Base-by-base conservation (phyloP, 1,139 yeast species). In the Taphrina populina region DNA sequence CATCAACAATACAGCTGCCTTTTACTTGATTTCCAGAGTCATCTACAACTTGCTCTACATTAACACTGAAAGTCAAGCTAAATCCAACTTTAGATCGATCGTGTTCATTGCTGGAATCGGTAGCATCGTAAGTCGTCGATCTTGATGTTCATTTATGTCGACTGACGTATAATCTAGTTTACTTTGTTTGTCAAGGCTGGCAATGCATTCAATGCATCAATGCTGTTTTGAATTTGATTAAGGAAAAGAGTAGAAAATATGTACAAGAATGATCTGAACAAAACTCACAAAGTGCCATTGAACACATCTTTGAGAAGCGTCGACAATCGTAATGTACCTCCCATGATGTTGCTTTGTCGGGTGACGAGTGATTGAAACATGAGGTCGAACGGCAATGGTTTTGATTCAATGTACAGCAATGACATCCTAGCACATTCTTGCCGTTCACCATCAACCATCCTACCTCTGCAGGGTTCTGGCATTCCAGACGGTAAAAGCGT, bases 101-200 rank as follows among this genome's bases (percentile, higher is more conserved):
- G 39, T 23, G 15, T 49, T 37, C 35, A 20, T 49, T 20, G n/a
- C 24, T 20, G 54, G 54, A n/a, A 49, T 49, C 36, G 54, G 33
- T 11, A 17, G 46, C 26, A 39, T 37, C 46, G 43, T 37, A 20
- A 2, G 43, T 37, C 20, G 6, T 17, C 17, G 2, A n/a, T n/a
- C 6, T 17, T 15, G 10, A n/a, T 8, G 2, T 7, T 7, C 13
- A 10, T 10, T 2, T 11, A 35, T 8, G 7, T 17, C 24, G 8
- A n/a, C 7, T 2, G 10, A 2, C 6, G n/a, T n/a, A n/a, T 35
- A 4, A 19, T 5, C 15, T 21, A 37, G 43, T 29, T 49, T 23
- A 39, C 54, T 26, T 17, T 49, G 26, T 49, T 49, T 32, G 43
- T 49, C 54, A 49, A 49, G 46, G 45, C 54, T 13, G 54, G 54